Conservation (phyloP, 495 filamentous ascomycete species). For the Lindgomyces ingoldianus region DNA sequence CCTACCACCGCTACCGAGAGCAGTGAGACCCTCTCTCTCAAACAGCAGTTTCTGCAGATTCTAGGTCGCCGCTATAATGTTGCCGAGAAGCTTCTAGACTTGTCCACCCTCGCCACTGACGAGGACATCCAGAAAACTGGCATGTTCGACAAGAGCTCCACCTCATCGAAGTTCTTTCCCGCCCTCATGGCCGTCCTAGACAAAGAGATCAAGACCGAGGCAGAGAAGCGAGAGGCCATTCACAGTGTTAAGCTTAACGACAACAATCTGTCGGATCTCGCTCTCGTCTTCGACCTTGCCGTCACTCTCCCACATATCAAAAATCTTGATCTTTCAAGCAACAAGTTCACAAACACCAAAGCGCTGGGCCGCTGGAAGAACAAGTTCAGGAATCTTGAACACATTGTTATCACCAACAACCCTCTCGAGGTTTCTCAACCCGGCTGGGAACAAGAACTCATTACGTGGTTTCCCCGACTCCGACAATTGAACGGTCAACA, state of each 20-base stretch:
- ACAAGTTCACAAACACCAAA: slow-evolving; percentile 65
- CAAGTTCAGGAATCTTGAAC: slow-evolving; percentile 74
- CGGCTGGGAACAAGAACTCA: slow-evolving; percentile 66
- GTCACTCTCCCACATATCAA: slow-evolving; percentile 77
- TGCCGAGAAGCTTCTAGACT: slow-evolving; percentile 70
- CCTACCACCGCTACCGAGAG: slow-evolving; percentile 30
- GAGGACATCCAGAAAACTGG: slow-evolving; percentile 66
- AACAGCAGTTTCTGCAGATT: slow-evolving; percentile 56
- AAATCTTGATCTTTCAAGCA: slow-evolving; percentile 81
- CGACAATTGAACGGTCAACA: slow-evolving; percentile 68
- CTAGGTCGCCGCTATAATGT: slow-evolving; percentile 72
- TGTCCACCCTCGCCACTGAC: slow-evolving; percentile 73
- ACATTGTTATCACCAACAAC: slow-evolving; percentile 74
- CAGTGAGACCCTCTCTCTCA: too few relatives aligned
- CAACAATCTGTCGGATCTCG: slow-evolving; percentile 71
- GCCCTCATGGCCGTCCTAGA: slow-evolving; percentile 83
- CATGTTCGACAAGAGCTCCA: slow-evolving; percentile 68
- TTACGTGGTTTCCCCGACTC: slow-evolving; percentile 79
- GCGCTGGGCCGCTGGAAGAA: slow-evolving; percentile 67
- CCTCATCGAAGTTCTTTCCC: slow-evolving; percentile 85
- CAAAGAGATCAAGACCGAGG: slow-evolving; percentile 62
- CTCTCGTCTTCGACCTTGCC: slow-evolving; percentile 68
- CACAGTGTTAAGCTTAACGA: slow-evolving; percentile 73
- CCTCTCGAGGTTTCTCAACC: slow-evolving; percentile 65
- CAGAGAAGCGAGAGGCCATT: slow-evolving; percentile 70